Evolutionary conservation across 306 rosid genomes (phyloP), one percentile per base, ranked within the genome.

Genomic region (Datisca glomerata): DNA sequence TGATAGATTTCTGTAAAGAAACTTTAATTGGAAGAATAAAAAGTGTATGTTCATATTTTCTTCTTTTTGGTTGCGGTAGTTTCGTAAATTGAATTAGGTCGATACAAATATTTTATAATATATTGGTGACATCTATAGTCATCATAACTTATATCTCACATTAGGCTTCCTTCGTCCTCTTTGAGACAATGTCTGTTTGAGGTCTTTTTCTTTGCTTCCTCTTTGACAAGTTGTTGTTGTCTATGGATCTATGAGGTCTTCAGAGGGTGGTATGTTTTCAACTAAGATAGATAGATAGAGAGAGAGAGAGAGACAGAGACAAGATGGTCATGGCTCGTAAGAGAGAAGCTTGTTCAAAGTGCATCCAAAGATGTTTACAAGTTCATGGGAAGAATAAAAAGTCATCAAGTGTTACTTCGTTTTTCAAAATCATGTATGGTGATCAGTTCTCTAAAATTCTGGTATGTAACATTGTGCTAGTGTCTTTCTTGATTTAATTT

Each of bases 341-440:
- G 47, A 42, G 12, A 3, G 41, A 42, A 64, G 75, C 39, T 43
- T 69, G 89, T 42, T 33, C 17, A 5, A 41, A 40, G 4, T 82
- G 79, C 66, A 60, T 60, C 15, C 59, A 29, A 32, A 48, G 53
- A 31, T 66, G 85, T 49, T 39, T 38, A 21, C 44, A 44, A 37
- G 11, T 64, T 47, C 87, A 82, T 45, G 34, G 47, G 55, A 64
- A 45, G 45, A 43, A 53, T 45, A 57, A 28, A 43, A 59, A 19
- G 0, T 48, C 53, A 5, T 28, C 68, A 27, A 21, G 15, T 4
- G 59, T 24, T 12, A 38, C 24, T 21, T 70, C 82, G 14, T 83
- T 83, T 67, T 72, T 78, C 77, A 79, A 75, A 79, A 18, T 78
- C 64, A 59, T 83, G 63, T 8, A 63, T 31, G 74, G 64, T 7